phyloP scores from a whole-genome alignment of 2,329 filamentous ascomycete species.

The Chaetomium sp. region DNA sequence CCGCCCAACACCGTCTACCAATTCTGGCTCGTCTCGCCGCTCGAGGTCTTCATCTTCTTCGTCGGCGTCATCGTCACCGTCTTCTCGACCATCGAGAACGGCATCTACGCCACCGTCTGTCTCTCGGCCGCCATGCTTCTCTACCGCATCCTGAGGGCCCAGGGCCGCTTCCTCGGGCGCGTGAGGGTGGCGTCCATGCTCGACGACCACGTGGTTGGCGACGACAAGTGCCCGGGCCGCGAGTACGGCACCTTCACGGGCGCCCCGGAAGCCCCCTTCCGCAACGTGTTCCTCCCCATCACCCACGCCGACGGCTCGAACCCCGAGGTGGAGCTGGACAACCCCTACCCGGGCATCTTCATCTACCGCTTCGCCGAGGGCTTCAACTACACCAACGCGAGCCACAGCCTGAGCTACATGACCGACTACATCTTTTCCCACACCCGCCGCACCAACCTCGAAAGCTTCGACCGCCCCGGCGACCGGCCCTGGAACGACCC shows the following conservation, averaged over 20 bases:
- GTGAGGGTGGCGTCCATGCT: slow-evolving; percentile 83
- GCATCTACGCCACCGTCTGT: slow-evolving; percentile 84
- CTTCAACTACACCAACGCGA: slow-evolving; percentile 95
- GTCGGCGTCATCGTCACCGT: slow-evolving; percentile 87
- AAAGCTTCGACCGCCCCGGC: slow-evolving; percentile 64
- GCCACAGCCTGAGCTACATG: slow-evolving; percentile 81
- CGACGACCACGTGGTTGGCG: slow-evolving; percentile 71
- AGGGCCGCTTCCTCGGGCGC: slow-evolving; percentile 79
- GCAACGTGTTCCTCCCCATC: slow-evolving; percentile 85
- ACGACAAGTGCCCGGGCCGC: slow-evolving; percentile 53
- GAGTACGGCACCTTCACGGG: slow-evolving; percentile 62
- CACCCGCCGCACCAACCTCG: slow-evolving; percentile 75
- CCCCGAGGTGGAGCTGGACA: slow-evolving; percentile 74
- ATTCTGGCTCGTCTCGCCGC: slow-evolving; percentile 90
- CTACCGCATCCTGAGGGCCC: slow-evolving; percentile 80
- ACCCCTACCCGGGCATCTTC: slow-evolving; percentile 88
- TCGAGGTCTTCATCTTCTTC: slow-evolving; percentile 93
- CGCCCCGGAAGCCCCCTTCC: slow-evolving; percentile 52
- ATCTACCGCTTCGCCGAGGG: slow-evolving; percentile 95
- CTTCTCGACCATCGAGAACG: slow-evolving; percentile 86
- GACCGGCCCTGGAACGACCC: slow-evolving; percentile 97
- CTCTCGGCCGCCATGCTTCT: slow-evolving; percentile 77
- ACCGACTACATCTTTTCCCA: slow-evolving; percentile 66
- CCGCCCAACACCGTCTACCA: slow-evolving; percentile 89
- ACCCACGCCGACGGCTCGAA: slow-evolving; percentile 90